Percentiles rank a stretch among this genome's conserved stretches.
Evolutionary conservation across 805 yeast genomes (phyloP).

Genomic region (Yamadazyma sp.): DNA sequence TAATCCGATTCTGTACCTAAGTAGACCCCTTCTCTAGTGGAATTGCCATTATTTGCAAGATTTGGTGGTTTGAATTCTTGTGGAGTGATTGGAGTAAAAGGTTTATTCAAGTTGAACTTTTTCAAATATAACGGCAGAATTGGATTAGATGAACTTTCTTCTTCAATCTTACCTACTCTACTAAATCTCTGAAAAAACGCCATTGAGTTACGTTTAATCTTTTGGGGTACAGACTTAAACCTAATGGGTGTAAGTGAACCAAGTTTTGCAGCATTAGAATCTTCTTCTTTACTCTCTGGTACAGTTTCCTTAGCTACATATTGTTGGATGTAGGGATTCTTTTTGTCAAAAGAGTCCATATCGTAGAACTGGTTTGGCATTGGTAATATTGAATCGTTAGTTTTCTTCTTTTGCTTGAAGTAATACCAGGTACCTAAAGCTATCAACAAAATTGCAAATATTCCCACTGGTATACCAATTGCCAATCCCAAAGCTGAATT

Average conservation of each 20-base stretch:
- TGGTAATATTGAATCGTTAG: constrained; percentile 12
- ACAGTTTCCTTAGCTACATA: neutral
- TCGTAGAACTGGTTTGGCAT: constrained; percentile 11
- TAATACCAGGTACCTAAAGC: constrained; percentile 20
- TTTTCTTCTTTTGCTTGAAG: constrained; percentile 15
- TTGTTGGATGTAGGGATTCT: constrained; percentile 6
- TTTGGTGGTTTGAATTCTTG: no score
- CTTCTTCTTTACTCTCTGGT: neutral
- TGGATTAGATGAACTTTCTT: constrained; percentile 6
- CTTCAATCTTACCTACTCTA: constrained; percentile 20
- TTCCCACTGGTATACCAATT: constrained; percentile 30
- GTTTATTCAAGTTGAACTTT: constrained; percentile 27
- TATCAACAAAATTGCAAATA: constrained; percentile 20
- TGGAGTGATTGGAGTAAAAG: constrained; percentile 11
- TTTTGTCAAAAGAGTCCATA: neutral
- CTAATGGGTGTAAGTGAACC: constrained; percentile 10
- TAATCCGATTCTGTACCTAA: no score
- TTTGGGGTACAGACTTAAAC: constrained; percentile 8
- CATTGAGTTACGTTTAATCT: constrained; percentile 15
- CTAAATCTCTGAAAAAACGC: constrained; percentile 22
- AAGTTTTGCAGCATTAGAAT: no score
- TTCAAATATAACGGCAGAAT: constrained; percentile 32
- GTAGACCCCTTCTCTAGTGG: no score
- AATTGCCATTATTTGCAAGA: no score
- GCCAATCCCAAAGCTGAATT: constrained; percentile 24